These are phyloP conservation scores for Hypericum androsaemum DNA, from an alignment of 345 rosid genomes.

Conservation along the genomic window DNA sequence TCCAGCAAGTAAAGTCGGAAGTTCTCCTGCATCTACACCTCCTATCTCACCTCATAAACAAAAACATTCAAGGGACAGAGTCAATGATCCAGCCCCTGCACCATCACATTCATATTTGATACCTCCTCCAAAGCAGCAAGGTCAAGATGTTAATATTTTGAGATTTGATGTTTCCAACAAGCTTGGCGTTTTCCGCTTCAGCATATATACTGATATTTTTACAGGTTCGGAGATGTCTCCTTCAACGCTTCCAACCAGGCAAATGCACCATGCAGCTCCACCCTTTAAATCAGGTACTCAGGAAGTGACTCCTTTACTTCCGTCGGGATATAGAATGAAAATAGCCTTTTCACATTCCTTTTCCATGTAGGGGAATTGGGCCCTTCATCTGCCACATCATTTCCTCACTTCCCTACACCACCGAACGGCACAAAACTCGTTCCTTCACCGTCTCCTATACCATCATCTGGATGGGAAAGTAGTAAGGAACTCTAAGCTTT, in stretches of 20 bases:
- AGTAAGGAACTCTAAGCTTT: constrained; percentile 25
- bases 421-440: constrained; percentile 24
- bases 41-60: constrained; percentile 30
- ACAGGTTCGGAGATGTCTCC: constrained; percentile 39
- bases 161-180: not conserved
- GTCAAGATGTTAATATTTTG: constrained; percentile 15
- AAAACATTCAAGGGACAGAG: constrained; percentile 27
- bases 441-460: constrained; percentile 48
- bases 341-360: constrained; percentile 14
- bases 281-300: constrained; percentile 40
- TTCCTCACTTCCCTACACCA: constrained; percentile 26
- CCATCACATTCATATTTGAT: constrained; percentile 36
- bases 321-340: constrained; percentile 3
- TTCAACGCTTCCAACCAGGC: constrained; percentile 22
- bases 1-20: constrained; percentile 15
- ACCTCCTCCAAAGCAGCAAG: constrained; percentile 32
- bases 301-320: constrained; percentile 4
- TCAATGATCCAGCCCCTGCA: constrained; percentile 32
- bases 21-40: constrained; percentile 35
- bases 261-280: constrained; percentile 35
- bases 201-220: constrained; percentile 8
- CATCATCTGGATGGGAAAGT: constrained; percentile 30
- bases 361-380: constrained; percentile 8
- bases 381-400: constrained; percentile 33
- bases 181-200: not conserved